Evolutionary conservation across 73 alveolate species (phyloP).

Genomic region (Durusdinium trenchii): DNA sequence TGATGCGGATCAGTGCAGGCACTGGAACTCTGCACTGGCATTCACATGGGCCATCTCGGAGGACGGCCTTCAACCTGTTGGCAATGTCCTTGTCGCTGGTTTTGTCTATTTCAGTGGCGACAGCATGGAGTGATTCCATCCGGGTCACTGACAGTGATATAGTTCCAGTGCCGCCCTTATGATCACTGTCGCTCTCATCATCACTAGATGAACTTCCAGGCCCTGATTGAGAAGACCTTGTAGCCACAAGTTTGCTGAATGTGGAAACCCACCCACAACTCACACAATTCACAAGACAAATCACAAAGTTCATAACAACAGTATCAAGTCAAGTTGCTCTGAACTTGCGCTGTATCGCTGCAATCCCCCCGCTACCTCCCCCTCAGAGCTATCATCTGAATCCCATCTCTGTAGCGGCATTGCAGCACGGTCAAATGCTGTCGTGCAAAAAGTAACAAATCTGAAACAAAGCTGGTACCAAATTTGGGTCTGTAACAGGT

Average conservation of each 20-base stretch:
- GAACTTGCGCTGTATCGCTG: not conserved
- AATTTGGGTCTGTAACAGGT: not conserved
- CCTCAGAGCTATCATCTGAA: not conserved
- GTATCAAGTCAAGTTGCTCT: not conserved
- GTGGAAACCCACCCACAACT: not conserved
- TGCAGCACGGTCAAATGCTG: not conserved
- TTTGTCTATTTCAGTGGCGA: not conserved
- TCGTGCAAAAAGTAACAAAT: not conserved
- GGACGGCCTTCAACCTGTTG: not conserved
- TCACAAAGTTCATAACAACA: too few species aligned
- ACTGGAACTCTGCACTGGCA: not conserved
- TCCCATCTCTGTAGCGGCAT: not conserved
- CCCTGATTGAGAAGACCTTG: not conserved
- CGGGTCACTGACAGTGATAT: not conserved
- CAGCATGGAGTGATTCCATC: not conserved
- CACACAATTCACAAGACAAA: not conserved
- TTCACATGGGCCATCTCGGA: not conserved
- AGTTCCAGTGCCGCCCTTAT: not conserved
- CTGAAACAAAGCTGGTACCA: not conserved
- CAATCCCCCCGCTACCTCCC: not conserved
- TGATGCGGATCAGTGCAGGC: not conserved
- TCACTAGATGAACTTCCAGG: not conserved
- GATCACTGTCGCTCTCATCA: not conserved
- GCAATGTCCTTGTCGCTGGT: not conserved
- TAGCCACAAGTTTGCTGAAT: not conserved